Evolutionary conservation across 352 stramenopile genomes (phyloP), one percentile per base, ranked within the genome.

Genomic region (Phytophthora pinifolia): DNA sequence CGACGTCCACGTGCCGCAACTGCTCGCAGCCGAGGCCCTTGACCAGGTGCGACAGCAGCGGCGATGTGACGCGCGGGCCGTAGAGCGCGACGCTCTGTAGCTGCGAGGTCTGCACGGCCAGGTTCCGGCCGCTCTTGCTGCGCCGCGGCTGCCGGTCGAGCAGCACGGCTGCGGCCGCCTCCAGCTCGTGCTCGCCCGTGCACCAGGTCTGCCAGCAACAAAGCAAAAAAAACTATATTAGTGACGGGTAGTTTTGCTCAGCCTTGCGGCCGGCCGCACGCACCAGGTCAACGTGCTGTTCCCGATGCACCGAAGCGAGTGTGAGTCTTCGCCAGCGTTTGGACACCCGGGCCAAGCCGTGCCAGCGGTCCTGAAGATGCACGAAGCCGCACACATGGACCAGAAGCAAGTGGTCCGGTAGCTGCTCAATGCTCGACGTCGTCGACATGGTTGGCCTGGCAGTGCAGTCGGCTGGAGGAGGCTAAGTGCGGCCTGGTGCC

Each of bases 71-170:
- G 8, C 78, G 61, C 14, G 76, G 79, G 0, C 82, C 82, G 41
- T 88, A 92, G 14, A 92, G 70, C 20, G 59, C 63, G 33, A 92
- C 58, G 6, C 63, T 72, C 29, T 86, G 53, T 7, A 88, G 39
- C 14, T 74, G 62, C 20, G 77, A 78, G 15, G 48, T 36, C 6
- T 47, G 37, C 8, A 59, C 14, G 0, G 44, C 50, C 30, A 50
- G 38, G 27, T 39, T 46, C 25, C 35, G 39, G 53, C 38, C 31
- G 36, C 43, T 47, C 32, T 46, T 65, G 43, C 47, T 35, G 37
- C 41, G 66, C 33, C 51, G 35, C 9, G 44, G 42, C 33, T 42
- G 38, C 9, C 35, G 53, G 7, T 64, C 41, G 13, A 67, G 47
- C 25, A 89, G 53, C 44, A 62, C 57, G 9, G 63, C 45, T 3